Conservation (phyloP, 768 basidiomycete species). For the Serendipita vermifera region DNA sequence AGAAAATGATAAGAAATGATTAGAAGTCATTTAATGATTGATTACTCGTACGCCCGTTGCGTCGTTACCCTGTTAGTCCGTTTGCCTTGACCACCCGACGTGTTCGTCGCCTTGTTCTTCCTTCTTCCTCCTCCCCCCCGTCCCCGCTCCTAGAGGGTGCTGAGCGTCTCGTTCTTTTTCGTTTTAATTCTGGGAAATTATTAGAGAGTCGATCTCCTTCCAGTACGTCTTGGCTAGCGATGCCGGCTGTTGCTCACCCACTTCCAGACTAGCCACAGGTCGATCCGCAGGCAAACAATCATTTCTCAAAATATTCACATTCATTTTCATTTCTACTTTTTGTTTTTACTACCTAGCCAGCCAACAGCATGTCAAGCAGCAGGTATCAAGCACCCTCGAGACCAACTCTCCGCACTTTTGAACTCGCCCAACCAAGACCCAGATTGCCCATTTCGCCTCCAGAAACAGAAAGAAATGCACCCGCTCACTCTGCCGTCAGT, state of each 20-base stretch:
- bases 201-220: too few relatives aligned
- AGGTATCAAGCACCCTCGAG: not conserved
- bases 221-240: too few relatives aligned
- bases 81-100: not conserved
- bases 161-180: too few relatives aligned
- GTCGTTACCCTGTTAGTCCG: not conserved
- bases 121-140: not conserved
- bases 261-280: too few relatives aligned
- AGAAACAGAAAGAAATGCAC: not conserved
- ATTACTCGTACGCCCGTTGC: too few relatives aligned
- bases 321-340: not conserved
- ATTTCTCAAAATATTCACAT: too few relatives aligned
- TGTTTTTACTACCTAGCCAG: not conserved
- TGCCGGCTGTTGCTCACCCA: too few relatives aligned
- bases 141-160: not conserved
- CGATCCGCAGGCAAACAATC: too few relatives aligned
- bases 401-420: constrained; percentile 4
- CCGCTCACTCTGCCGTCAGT: too few relatives aligned
- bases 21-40: too few relatives aligned
- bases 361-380: not conserved
- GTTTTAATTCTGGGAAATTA: too few relatives aligned
- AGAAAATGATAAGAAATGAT: too few relatives aligned
- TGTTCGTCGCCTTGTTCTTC: not conserved
- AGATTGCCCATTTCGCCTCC: constrained; percentile 3
- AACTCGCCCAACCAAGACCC: not conserved